These are phyloP conservation scores for Rugiboletus extremiorientalis DNA, from an alignment of 1,284 basidiomycete species.

Conservation along the genomic window DNA sequence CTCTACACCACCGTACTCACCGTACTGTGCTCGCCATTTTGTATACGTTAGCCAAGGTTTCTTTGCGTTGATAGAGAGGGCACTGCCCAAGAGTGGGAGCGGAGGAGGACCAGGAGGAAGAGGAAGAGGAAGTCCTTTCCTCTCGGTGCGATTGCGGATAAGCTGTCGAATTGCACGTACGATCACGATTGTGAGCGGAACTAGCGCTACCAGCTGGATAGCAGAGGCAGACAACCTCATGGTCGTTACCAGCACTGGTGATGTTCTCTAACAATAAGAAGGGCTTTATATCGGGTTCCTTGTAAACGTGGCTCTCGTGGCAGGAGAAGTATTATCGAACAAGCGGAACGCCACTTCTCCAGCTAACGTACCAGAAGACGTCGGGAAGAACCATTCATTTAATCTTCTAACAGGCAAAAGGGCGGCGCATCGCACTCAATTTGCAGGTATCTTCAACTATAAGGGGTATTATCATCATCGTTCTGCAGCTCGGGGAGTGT, in stretches of 20 bases:
- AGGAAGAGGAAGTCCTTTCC: background rate
- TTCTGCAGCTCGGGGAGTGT: background rate
- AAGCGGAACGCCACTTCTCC: no score
- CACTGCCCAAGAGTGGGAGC: slow-evolving; percentile 13
- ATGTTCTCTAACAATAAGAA: no score
- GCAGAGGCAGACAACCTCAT: background rate
- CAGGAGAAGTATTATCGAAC: no score
- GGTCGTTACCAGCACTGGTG: background rate
- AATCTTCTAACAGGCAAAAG: no score
- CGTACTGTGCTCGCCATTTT: slow-evolving; percentile 12
- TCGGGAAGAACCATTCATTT: no score
- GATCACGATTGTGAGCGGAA: background rate
- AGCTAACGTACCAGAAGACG: no score
- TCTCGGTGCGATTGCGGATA: background rate
- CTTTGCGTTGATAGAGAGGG: background rate
- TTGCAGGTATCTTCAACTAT: background rate
- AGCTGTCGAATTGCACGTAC: background rate
- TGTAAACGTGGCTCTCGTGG: no score
- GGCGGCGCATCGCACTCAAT: background rate
- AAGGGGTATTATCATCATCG: background rate
- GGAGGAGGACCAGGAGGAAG: slow-evolving; percentile 11
- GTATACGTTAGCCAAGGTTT: slow-evolving; percentile 16
- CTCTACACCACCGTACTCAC: background rate
- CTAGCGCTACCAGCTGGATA: background rate
- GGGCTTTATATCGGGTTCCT: no score